Conservation (phyloP, 768 basidiomycete genomes). For the Melanogaster broomeanus region DNA sequence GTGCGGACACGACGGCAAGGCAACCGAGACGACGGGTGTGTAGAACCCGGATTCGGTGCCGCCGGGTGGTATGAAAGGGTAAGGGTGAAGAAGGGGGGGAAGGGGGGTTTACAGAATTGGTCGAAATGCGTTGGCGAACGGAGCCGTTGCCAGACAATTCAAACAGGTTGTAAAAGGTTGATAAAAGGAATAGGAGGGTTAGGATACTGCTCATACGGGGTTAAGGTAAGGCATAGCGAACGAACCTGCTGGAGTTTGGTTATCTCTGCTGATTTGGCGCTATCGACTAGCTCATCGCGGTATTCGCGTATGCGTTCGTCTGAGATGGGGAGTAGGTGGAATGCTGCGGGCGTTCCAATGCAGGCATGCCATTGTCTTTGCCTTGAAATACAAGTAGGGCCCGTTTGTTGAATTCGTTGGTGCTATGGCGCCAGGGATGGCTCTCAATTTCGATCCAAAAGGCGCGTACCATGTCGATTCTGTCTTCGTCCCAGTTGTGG, state of each 20-base stretch:
- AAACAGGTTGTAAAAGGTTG: too few relatives aligned
- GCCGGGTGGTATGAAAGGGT: too few relatives aligned
- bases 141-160: too few relatives aligned
- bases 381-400: not conserved
- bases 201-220: too few relatives aligned
- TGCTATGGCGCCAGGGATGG: conserved; percentile 1
- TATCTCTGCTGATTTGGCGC: not conserved
- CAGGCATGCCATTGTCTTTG: not conserved
- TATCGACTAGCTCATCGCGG: not conserved
- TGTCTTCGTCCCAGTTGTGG: conserved; percentile 5
- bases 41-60: too few relatives aligned
- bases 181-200: too few relatives aligned
- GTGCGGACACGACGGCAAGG: too few relatives aligned
- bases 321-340: not conserved
- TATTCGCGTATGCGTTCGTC: not conserved
- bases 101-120: too few relatives aligned
- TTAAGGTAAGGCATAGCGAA: not conserved
- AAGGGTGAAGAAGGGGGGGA: too few relatives aligned
- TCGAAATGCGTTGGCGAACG: too few relatives aligned
- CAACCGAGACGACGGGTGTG: too few relatives aligned
- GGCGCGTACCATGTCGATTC: conserved; percentile 5
- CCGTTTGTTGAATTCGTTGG: not conserved
- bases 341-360: not conserved
- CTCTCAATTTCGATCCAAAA: conserved; percentile 9
- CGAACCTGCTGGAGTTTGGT: not conserved